Base-by-base conservation (phyloP, 176 grass and related monocot genomes). In the Tillandsia leiboldiana region DNA sequence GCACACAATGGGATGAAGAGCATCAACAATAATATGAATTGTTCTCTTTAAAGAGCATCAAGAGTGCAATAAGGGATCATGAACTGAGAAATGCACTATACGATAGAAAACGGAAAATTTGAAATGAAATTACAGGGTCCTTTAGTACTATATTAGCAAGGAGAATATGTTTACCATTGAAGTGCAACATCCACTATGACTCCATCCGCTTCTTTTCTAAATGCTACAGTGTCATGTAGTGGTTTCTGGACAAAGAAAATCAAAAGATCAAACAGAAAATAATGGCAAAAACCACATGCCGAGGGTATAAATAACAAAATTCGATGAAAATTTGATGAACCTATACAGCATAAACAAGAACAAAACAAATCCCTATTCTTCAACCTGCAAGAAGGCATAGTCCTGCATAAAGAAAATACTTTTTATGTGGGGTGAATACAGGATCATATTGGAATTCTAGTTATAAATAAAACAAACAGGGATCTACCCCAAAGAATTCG, bases 171-270 rank as follows among this genome's bases (percentile, higher is more conserved):
- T 81, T 97, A 97, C 94, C 94, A 97, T 73, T 97, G 94, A 81
- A 97, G 86, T 27, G 94, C 91, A 64, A 90, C 86, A 73, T 97
- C 89, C 42, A 97, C 86, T 13, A 65, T 86, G 69, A 92, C 77
- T 72, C 89, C 94, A 85, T 83, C 89, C 74, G 78, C 73, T 72
- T 79, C 82, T 75, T 85, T 87, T 79, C 72, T 85, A 73, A 90
- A 97, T 22, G 79, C 78, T 72, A 97, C 83, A 49, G 84, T 84
- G 71, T 97, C 83, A 73, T 97, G 94, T 59, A 97, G 82, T 3
- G 86, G 77, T 74, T 80, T 92, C 94, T 97, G 72, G 23, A 17
- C 65, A 42, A 6, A 42, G 33, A 42, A 42, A 42, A 42, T 42
- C 33, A 70, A 78, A 48, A 58, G 80, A 81, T 8, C 72, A 80